Evolutionary conservation across 2,329 filamentous ascomycete genomes (phyloP).

Genomic region (Myriosclerotinia duriaeana): DNA sequence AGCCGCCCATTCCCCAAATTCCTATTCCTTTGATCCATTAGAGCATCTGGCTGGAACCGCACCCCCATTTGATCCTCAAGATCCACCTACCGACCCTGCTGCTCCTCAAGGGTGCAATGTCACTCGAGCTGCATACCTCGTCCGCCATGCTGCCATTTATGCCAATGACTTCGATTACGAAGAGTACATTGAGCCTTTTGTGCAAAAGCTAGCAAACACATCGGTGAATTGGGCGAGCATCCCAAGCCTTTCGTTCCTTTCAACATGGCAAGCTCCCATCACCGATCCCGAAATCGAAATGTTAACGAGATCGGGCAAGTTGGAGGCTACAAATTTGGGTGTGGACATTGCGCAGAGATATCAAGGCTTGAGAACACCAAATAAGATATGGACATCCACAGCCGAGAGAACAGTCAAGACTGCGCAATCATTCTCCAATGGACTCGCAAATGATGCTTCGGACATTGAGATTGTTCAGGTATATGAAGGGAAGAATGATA

Average conservation of each 20-base stretch:
- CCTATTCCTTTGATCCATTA: constrained; percentile 49
- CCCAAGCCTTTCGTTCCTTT: constrained; percentile 34
- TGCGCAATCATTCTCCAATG: constrained; percentile 49
- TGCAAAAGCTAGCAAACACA: constrained; percentile 49
- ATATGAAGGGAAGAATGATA: constrained; percentile 48
- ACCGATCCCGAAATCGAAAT: constrained; percentile 35
- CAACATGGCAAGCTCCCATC: constrained; percentile 36
- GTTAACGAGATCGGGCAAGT: constrained; percentile 34
- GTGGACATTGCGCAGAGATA: constrained; percentile 38
- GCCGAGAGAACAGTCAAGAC: constrained; percentile 52
- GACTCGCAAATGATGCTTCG: constrained; percentile 46
- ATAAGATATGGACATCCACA: constrained; percentile 52
- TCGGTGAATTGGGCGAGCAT: constrained; percentile 48
- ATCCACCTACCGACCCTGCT: constrained; percentile 48
- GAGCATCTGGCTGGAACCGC: constrained; percentile 51
- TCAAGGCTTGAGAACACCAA: constrained; percentile 45
- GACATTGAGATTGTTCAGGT: constrained; percentile 47
- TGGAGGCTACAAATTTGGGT: constrained; percentile 35
- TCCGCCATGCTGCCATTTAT: constrained; percentile 52
- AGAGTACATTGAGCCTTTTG: constrained; percentile 51
- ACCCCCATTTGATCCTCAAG: constrained; percentile 50
- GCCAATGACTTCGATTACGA: constrained; percentile 55
- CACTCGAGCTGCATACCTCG: constrained; percentile 49
- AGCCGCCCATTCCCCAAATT: constrained; percentile 28
- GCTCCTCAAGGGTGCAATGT: constrained; percentile 53